Evolutionary conservation across 306 rosid genomes (phyloP).

Genomic region (Prunus padus): DNA sequence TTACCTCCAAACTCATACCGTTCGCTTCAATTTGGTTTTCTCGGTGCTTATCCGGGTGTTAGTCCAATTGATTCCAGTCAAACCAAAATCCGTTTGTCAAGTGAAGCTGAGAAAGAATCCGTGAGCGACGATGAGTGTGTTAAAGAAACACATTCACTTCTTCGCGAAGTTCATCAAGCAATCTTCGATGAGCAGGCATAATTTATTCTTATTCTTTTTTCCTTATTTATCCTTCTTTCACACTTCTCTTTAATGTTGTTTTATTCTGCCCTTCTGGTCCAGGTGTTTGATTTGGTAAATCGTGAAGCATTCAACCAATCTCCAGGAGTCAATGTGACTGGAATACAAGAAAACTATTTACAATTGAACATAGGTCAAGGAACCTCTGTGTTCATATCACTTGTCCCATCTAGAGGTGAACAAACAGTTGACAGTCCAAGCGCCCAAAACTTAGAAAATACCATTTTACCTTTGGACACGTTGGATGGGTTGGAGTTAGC

Average conservation of each 20-base stretch:
- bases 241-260: constrained; percentile 19
- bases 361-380: constrained; percentile 74
- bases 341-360: constrained; percentile 78
- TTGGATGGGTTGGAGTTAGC: constrained; percentile 58
- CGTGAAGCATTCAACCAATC: constrained; percentile 82
- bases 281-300: constrained; percentile 91
- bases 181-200: constrained; percentile 74
- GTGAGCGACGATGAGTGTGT: constrained; percentile 59
- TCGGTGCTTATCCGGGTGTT: constrained; percentile 41
- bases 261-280: constrained; percentile 27
- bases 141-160: constrained; percentile 71
- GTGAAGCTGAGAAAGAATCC: constrained; percentile 54
- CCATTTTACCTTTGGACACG: constrained; percentile 70
- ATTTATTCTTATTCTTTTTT: constrained; percentile 5
- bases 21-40: constrained; percentile 74
- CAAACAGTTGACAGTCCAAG: constrained; percentile 40
- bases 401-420: constrained; percentile 52
- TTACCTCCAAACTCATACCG: constrained; percentile 62
- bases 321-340: constrained; percentile 77
- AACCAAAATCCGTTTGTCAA: constrained; percentile 32
- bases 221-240: constrained; percentile 5
- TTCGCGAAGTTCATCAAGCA: constrained; percentile 77
- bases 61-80: constrained; percentile 35
- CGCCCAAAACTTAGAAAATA: constrained; percentile 45
- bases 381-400: constrained; percentile 73